phyloP scores from a whole-genome alignment of 140 eudicot genomes.

The Stevia rebaudiana region DNA sequence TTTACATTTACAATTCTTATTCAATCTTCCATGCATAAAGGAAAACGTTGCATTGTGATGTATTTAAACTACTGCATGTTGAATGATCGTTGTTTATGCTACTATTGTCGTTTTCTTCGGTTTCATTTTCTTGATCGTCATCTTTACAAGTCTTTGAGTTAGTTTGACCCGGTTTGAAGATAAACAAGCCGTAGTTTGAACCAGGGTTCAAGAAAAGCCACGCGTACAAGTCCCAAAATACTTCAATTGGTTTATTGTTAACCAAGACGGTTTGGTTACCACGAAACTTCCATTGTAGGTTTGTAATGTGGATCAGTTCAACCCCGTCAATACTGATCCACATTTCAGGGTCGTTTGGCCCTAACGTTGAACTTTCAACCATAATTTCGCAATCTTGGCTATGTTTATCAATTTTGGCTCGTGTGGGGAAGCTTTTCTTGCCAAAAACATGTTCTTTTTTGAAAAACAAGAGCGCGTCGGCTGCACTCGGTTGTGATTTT shows the following conservation, averaged over 20 bases:
- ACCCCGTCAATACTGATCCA: conserved; percentile 80
- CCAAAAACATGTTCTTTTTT: conserved; percentile 72
- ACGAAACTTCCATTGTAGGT: conserved; percentile 85
- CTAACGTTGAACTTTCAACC: conserved; percentile 62
- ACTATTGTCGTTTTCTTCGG: conserved; percentile 33
- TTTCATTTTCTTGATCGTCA: conserved; percentile 22
- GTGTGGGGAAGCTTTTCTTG: conserved; percentile 65
- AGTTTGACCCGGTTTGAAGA: conserved; percentile 54
- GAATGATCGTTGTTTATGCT: conserved; percentile 44
- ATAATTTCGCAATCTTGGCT: conserved; percentile 57
- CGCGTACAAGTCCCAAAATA: conserved; percentile 78
- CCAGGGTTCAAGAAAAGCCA: conserved; percentile 79
- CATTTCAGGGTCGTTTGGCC: conserved; percentile 80
- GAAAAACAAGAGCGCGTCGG: conserved; percentile 45
- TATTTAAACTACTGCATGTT: conserved; percentile 36
- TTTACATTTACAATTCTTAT: conserved; percentile 24
- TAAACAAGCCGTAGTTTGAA: conserved; percentile 54
- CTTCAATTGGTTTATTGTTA: conserved; percentile 63
- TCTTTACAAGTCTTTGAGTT: conserved; percentile 30
- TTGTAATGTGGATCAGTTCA: conserved; percentile 56
- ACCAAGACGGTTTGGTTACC: conserved; percentile 75
- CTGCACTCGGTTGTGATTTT: conserved; percentile 53
- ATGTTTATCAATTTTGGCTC: conserved; percentile 50
- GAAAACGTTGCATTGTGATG: conserved; percentile 58
- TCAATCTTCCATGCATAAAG: conserved; percentile 86